Base-by-base conservation (phyloP, 352 stramenopile genomes). In the Phytopythium aichiense region DNA sequence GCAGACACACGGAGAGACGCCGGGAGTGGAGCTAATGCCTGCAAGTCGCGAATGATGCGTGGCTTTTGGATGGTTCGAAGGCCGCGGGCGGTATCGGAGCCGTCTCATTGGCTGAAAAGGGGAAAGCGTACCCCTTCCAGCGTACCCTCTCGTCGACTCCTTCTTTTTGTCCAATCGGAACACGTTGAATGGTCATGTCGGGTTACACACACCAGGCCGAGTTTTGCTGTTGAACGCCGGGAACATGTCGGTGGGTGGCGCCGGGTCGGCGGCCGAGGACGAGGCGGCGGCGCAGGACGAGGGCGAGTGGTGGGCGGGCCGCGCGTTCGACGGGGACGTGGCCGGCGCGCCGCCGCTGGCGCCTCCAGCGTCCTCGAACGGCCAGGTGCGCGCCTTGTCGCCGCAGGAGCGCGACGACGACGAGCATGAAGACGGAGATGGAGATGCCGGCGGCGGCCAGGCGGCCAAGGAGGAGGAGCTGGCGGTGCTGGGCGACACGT, bases 401-500 rank as follows among this genome's bases (percentile, higher is more conserved):
- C 51, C 63, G 4, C 50, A 40, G 7, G 38, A 71, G 25, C 60
- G 73, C 9, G 65, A 64, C 22, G 53, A 61, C 23, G 48, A 54
- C 28, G 60, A 20, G 8, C 22, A n/a, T 18, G 48, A 50, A 4
- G 28, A 31, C 28, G 28, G 28, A 31, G 28, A 40, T 7, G 35
- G 2, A 40, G 35, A 15, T n/a, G 20, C 7, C 7, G 18, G 2
- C 20, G 43, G 0, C 43, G n/a, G 48, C 15, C 48, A 7, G 16
- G 6, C 42, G 11, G 46, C 13, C 48, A 54, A 54, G 48, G 7
- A 28, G 6, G 68, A 71, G 13, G 76, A 84, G 58, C 63, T 84
- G n/a, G 81, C 79, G 4, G 73, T 91, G 48, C 65, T 90, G 0
- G 79, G 79, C n/a, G 83, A 91, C 59, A 70, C 73, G 18, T 92